Percentiles rank a stretch among this genome's conserved stretches.
phyloP scores from a whole-genome alignment of 2,329 filamentous ascomycete genomes.

The Beauveria caledonica region DNA sequence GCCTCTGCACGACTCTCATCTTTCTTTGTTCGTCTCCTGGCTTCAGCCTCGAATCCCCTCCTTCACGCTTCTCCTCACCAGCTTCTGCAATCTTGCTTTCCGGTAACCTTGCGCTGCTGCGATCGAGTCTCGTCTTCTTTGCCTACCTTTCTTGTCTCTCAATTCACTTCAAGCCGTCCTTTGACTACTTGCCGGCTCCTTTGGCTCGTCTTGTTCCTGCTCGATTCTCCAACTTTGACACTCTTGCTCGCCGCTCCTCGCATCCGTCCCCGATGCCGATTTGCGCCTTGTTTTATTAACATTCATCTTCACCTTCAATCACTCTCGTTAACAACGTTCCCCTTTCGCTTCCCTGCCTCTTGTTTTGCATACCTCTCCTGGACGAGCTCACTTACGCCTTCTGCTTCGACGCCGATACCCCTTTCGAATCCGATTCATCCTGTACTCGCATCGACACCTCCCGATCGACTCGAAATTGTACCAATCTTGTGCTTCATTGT shows the following conservation, averaged over 20 bases:
- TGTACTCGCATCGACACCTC: neutral
- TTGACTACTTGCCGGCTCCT: neutral
- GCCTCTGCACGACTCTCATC: conserved; percentile 5
- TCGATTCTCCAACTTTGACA: neutral
- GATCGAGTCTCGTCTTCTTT: conserved; percentile 6
- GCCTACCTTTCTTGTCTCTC: neutral
- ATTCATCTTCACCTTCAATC: neutral
- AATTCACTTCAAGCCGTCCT: neutral
- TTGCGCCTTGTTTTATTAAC: conserved; percentile 4
- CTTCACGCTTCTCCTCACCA: conserved; percentile 8
- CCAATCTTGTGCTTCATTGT: neutral
- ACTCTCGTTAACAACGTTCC: conserved; percentile 9
- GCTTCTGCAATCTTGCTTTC: conserved; percentile 4
- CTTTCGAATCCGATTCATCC: conserved; percentile 6
- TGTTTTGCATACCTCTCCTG: conserved; percentile 2
- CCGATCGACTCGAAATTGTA: conserved; percentile 3
- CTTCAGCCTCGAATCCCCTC: conserved; percentile 9
- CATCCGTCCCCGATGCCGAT: conserved; percentile 3
- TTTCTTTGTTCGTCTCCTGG: conserved; percentile 8
- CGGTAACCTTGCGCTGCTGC: conserved; percentile 6
- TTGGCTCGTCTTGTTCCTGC: neutral
- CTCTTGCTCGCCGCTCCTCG: neutral
- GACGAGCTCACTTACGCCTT: conserved; percentile 4
- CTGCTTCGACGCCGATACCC: conserved; percentile 7
- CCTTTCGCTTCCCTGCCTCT: neutral